These are phyloP conservation scores for Pichia cephalocereana DNA, from an alignment of 805 yeast genomes.

Conservation along the genomic window DNA sequence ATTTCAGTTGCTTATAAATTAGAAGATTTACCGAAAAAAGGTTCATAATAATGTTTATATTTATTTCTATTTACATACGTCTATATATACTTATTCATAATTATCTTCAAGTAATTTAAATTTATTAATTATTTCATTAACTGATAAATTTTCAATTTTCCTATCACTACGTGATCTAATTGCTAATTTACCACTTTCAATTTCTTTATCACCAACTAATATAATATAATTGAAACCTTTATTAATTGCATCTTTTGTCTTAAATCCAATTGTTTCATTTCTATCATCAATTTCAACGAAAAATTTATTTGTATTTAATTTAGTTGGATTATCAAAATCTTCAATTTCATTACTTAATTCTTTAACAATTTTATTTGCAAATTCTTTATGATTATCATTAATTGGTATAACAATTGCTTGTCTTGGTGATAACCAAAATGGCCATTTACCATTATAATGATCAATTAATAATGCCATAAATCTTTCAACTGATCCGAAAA, in stretches of 20 bases:
- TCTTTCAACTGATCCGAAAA: conserved; percentile 89
- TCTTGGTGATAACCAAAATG: conserved; percentile 92
- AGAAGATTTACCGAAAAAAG: conserved; percentile 16
- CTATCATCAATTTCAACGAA: conserved; percentile 70
- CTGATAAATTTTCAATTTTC: conserved; percentile 33
- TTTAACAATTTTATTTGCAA: conserved; percentile 41
- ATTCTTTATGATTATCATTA: conserved; percentile 47
- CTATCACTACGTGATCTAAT: conserved; percentile 51
- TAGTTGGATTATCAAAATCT: conserved; percentile 34
- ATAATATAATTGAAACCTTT: conserved; percentile 72
- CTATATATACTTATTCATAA: conserved; percentile 25
- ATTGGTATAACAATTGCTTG: conserved; percentile 84
- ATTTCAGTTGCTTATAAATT: conserved; percentile 15
- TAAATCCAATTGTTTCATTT: conserved; percentile 66
- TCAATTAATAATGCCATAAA: conserved; percentile 87
- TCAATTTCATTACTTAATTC: conserved; percentile 35
- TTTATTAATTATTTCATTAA: conserved; percentile 41
- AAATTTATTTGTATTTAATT: conserved; percentile 51
- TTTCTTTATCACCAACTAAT: conserved; percentile 84
- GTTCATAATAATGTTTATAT: neutral
- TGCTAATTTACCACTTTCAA: conserved; percentile 47
- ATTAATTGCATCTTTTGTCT: conserved; percentile 69
- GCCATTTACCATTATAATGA: conserved; percentile 91
- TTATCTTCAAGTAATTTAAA: conserved; percentile 48
- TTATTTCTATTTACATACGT: conserved; percentile 3